A percentile compares a stretch with the other conserved stretches of the same genome.
phyloP scores from a whole-genome alignment of 352 stramenopile species.

The Globisporangium cylindrosporum region DNA sequence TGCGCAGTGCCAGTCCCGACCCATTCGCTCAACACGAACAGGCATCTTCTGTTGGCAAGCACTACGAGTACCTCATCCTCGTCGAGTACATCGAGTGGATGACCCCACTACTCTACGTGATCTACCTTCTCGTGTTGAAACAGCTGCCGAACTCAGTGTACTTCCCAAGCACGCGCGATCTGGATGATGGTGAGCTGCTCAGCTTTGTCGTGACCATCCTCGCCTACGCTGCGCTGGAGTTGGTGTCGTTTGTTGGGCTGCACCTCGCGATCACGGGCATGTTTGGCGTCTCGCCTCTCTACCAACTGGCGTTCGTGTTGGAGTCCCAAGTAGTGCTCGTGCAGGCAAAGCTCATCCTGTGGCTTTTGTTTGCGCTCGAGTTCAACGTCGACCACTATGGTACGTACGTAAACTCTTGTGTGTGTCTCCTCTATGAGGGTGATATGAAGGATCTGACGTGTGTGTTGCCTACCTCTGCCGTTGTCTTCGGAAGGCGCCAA shows the following conservation, averaged over 20 bases:
- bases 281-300: neutral
- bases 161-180: constrained; percentile 18
- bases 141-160: constrained; percentile 25
- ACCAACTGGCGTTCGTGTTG: neutral
- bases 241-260: neutral
- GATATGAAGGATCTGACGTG: neutral
- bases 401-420: neutral
- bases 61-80: constrained; percentile 33
- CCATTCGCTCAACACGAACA: no score
- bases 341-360: constrained; percentile 1
- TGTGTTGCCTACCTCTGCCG: neutral
- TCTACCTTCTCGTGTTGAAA: constrained; percentile 26
- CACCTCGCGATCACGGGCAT: neutral
- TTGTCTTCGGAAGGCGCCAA: neutral
- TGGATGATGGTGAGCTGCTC: constrained; percentile 12
- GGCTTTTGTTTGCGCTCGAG: constrained; percentile 1
- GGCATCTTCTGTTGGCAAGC: no score
- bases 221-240: neutral
- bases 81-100: constrained; percentile 37
- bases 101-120: constrained; percentile 27
- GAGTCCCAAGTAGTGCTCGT: constrained; percentile 1
- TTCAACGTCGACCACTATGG: neutral
- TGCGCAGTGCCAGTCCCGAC: no score
- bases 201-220: neutral
- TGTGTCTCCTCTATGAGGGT: no score